Conservation (phyloP, 331 rosid species). For the Prunus yedoensis region DNA sequence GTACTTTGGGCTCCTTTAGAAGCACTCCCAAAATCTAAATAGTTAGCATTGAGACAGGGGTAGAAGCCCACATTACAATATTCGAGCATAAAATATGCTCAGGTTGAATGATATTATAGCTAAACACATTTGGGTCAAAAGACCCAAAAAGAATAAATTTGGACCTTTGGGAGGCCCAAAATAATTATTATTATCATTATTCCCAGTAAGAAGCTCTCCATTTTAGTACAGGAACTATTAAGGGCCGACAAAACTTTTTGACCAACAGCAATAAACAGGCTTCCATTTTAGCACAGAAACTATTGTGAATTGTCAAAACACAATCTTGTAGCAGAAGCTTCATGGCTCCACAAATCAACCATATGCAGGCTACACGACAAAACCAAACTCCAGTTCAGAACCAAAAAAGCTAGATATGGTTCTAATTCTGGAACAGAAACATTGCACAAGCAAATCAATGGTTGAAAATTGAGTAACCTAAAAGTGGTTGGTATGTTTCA, state of each 20-base stretch:
- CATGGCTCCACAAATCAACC: conserved; percentile 10
- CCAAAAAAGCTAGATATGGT: background rate
- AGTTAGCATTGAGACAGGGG: no score
- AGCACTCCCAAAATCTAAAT: no score
- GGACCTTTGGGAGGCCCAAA: background rate
- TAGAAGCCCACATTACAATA: background rate
- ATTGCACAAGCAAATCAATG: background rate
- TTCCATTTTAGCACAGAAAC: no score
- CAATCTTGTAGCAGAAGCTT: background rate
- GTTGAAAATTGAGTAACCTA: background rate
- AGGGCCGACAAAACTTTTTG: no score
- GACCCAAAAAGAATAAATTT: background rate
- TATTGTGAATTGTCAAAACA: background rate
- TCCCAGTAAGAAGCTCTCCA: no score
- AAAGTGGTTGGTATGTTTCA: background rate
- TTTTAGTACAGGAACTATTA: no score
- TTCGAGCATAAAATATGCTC: background rate
- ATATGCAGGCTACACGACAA: conserved; percentile 23
- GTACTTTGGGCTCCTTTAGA: no score
- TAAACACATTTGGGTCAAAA: no score
- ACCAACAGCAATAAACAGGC: no score
- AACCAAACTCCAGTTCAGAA: conserved; percentile 3
- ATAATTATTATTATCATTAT: fast-evolving
- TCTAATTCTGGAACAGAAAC: background rate
- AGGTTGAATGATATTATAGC: no score